phyloP scores from a whole-genome alignment of 176 grass and related monocot species.

The Poa pratensis region DNA sequence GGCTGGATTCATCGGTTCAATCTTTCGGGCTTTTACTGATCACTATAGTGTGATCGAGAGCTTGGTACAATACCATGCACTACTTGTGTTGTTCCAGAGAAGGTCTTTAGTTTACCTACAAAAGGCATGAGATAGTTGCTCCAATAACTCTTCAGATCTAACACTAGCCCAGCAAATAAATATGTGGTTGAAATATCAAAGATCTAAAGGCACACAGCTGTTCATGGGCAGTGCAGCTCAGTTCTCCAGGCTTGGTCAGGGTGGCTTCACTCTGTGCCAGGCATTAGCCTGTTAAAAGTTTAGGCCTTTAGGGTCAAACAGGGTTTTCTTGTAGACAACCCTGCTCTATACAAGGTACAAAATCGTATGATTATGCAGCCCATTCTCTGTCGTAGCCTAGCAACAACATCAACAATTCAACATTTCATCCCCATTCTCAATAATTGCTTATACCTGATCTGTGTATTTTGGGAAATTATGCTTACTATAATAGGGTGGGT shows the following conservation, averaged over 20 bases:
- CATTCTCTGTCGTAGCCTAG: too few relatives aligned
- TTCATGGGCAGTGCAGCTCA: neutral
- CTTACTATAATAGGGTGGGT: conserved; percentile 13
- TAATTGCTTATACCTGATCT: neutral
- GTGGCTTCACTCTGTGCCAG: neutral
- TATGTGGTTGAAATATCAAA: too few relatives aligned
- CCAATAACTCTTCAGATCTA: neutral
- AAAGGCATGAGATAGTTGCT: neutral
- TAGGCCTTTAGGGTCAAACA: neutral
- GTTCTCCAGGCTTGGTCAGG: neutral
- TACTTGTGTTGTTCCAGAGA: neutral
- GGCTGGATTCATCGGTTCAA: conserved; percentile 2
- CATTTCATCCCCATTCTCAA: neutral
- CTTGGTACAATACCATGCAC: neutral
- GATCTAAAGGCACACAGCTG: neutral
- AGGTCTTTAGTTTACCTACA: neutral
- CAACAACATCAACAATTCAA: neutral
- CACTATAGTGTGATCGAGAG: neutral
- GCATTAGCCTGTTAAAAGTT: neutral
- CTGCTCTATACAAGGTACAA: neutral
- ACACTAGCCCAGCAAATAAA: neutral
- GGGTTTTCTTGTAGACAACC: neutral
- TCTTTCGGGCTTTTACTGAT: neutral
- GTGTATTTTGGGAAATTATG: neutral
- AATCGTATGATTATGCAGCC: too few relatives aligned